phyloP scores from a whole-genome alignment of 2,329 filamentous ascomycete species.

The Neofusicoccum umdonicola region DNA sequence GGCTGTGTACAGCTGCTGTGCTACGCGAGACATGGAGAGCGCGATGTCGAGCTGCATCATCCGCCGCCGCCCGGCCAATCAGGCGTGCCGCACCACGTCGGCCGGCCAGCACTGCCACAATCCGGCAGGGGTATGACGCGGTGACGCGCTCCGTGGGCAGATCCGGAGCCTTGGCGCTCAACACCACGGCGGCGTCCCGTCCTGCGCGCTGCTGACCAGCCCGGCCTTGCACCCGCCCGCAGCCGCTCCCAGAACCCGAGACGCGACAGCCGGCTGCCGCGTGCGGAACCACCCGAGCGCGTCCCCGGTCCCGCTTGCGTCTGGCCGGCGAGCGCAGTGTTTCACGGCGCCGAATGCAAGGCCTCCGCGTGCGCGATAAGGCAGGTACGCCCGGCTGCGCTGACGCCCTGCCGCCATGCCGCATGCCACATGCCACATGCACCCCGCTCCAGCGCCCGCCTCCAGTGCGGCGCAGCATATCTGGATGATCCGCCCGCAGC shows the following conservation, averaged over 20 bases:
- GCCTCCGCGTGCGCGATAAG: background rate
- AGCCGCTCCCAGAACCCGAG: background rate
- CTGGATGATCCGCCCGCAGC: background rate
- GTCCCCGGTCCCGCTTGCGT: background rate
- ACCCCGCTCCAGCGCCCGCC: no score
- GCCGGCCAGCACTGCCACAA: conserved; percentile 7
- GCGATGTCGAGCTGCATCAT: conserved; percentile 5
- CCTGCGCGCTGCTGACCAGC: no score
- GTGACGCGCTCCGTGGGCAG: background rate
- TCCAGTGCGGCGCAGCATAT: background rate
- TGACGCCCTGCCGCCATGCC: no score
- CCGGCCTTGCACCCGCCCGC: background rate
- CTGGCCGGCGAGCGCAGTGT: background rate
- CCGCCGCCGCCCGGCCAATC: background rate
- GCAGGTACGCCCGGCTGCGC: conserved; percentile 5
- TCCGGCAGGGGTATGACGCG: background rate
- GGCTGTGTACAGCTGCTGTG: conserved; percentile 6
- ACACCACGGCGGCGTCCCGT: no score
- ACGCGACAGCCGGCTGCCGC: background rate
- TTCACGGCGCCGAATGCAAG: conserved; percentile 3
- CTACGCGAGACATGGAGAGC: background rate
- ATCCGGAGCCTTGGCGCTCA: background rate
- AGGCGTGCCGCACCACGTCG: background rate
- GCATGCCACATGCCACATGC: no score
- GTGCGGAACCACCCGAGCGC: background rate